Base-by-base conservation (phyloP, 768 basidiomycete genomes). In the Hortiboletus flavorubellus region DNA sequence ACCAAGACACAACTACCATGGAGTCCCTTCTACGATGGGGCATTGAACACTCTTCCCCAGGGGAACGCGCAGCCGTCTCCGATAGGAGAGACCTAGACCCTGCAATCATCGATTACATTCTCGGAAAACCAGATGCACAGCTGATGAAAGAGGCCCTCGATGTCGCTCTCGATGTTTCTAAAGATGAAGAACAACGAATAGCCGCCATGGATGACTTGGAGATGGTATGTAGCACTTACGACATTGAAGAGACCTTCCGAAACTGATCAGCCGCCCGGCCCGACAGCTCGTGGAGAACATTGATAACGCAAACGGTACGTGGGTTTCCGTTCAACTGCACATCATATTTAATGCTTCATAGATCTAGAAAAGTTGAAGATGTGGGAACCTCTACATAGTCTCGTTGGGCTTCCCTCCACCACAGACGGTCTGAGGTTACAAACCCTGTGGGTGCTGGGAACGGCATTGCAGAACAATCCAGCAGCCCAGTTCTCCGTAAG, bases 391-490 rank as follows among this genome's bases (percentile, higher is more conserved):
- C 64, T 95, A 1, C 83, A 92, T 40, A 65, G 69, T 8, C 75
- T 94, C n/a, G 66, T 91, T 37, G 78, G 75, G 8, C 76, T 80
- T 5, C 69, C 81, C 8, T 67, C 73, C 0, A 78, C 84, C 3
- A 78, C 86, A 0, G 78, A 82, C n/a, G 75, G 74, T 29, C 78
- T 94, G 26, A 85, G 81, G 62, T 72, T 78, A 56, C 84, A 89
- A 56, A 81, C 84, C 0, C 72, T 94, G 10, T 96, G 93, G 93
- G 84, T 94, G 0, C 79, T 91, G 26, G 93, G 93, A 7, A 96
- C 93, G 0, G 91, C 93, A 0, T 65, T 94, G 6, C 92, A 94
- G 68, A 95, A 96, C 63, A 96, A 95, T 59, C 91, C 92, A 0
- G 75, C 84, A 9, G 91, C 93, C 0, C 93, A 95, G 60, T 76